A percentile compares a stretch with the other conserved stretches of the same genome.
Conservation (phyloP, 345 rosid genomes). For the Eucalyptus decipiens region DNA sequence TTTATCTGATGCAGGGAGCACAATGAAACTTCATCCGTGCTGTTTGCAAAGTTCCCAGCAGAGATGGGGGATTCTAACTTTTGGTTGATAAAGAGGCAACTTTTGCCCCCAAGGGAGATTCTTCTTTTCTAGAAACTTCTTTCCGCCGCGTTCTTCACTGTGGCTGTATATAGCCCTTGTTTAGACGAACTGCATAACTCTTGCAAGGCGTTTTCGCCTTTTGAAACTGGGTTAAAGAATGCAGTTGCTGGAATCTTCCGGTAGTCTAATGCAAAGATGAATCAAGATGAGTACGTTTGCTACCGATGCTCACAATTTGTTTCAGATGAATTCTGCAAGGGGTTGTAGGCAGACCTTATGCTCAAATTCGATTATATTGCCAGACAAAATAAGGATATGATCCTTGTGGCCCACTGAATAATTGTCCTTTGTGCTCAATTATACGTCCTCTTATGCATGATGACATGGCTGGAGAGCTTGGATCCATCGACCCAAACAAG, state of each 20-base stretch:
- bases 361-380: background rate
- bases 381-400: background rate
- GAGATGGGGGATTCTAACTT: background rate
- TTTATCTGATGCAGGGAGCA: background rate
- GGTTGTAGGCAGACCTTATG: background rate
- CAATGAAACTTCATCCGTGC: background rate
- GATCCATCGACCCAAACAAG: background rate
- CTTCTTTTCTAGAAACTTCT: background rate
- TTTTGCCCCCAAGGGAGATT: background rate
- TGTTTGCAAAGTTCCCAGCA: background rate
- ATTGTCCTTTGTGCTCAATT: background rate
- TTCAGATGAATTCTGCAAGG: background rate
- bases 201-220: background rate
- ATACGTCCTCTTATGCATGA: background rate
- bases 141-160: background rate
- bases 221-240: background rate
- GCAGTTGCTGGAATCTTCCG: background rate
- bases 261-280: background rate
- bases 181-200: background rate
- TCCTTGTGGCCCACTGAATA: background rate
- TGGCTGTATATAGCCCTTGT: background rate
- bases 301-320: background rate
- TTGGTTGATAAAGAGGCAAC: background rate
- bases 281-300: background rate
- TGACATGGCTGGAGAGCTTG: background rate